phyloP scores from a whole-genome alignment of 2,329 filamentous ascomycete species.

The Tolypocladium amazonense region DNA sequence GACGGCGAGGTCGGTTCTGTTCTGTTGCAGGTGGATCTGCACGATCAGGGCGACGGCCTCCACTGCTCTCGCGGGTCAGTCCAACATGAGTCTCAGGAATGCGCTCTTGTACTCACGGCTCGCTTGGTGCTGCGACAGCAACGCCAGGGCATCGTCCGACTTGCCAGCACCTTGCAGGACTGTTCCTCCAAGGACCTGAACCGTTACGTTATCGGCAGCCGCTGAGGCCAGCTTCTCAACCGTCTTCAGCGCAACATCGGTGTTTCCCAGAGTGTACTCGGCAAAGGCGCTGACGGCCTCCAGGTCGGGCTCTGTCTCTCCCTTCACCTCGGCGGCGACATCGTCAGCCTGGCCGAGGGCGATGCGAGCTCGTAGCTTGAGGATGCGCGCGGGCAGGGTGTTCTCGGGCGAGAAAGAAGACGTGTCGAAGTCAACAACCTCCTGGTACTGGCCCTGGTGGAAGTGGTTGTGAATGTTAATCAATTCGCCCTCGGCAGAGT shows the following conservation, averaged over 20 bases:
- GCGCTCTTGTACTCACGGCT: constrained; percentile 50
- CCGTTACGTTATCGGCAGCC: constrained; percentile 61
- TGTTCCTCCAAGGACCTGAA: constrained; percentile 75
- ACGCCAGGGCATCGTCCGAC: constrained; percentile 72
- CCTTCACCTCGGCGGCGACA: constrained; percentile 59
- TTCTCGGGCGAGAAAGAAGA: constrained; percentile 71
- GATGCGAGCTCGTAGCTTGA: constrained; percentile 73
- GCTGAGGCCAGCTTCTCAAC: constrained; percentile 58
- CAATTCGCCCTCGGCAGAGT: constrained; percentile 60
- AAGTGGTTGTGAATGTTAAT: constrained; percentile 63
- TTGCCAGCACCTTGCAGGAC: constrained; percentile 71
- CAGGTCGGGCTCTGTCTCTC: constrained; percentile 59
- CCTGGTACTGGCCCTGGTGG: constrained; percentile 74
- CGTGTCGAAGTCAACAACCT: constrained; percentile 77
- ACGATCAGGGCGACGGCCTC: constrained; percentile 77
- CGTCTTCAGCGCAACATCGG: constrained; percentile 49
- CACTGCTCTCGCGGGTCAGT: constrained; percentile 31
- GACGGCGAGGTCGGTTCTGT: constrained; percentile 78
- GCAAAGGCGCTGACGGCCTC: constrained; percentile 69
- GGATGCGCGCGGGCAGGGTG: constrained; percentile 61
- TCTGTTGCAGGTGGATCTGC: constrained; percentile 87
- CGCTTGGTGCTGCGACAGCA: constrained; percentile 76
- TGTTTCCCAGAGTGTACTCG: constrained; percentile 49
- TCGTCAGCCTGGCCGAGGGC: constrained; percentile 69
- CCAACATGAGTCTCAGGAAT: not conserved